Base-by-base conservation (phyloP, 495 filamentous ascomycete species). In the Thermochaetoides thermophila region DNA sequence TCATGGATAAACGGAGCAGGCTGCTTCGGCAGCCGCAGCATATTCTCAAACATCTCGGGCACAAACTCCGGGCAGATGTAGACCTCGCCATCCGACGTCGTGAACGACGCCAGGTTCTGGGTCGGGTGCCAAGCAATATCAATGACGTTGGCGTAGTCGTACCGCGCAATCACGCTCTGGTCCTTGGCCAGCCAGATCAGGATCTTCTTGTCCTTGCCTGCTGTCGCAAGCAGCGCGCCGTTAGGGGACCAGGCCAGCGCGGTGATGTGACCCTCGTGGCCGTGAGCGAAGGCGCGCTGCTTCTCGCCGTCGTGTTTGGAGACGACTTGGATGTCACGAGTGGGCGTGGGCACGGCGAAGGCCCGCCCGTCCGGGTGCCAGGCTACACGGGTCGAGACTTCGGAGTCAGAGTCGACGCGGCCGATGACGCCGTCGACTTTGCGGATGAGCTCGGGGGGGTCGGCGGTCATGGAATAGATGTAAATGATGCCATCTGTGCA, bases 281-380 rank as follows among this genome's bases (percentile, higher is more conserved):
- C 84, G 16, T 71, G 71, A 5, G 71, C 48, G 46, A 96, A 96
- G 0, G 54, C 48, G 42, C 79, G 70, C 50, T 95, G 84, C 34
- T 73, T 76, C 49, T 81, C 79, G 78, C 86, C 93, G 44, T 89
- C 81, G n/a, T 71, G 68, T 35, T 70, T 69, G 15, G 86, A 92
- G 27, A 93, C 67, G 11, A 95, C 73, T 37, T 87, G 76, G 14
- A 96, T 76, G 42, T 95, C 85, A 49, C 78, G 63, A 1, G 82
- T 87, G 1, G 77, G 67, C 10, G 91, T 93, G 0, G 84, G 74
- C 0, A 76, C 74, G 7, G 83, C 84, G 56, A 97, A 93, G 4
- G 85, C 84, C 27, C 82, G 73, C 5, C 91, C 87, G 48, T 96
- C 91, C 0, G 91, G 91, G 59, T 95, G 87, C 89, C 89, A 97